Conservation (phyloP, 345 rosid species). For the Capsella bursapastoris region DNA sequence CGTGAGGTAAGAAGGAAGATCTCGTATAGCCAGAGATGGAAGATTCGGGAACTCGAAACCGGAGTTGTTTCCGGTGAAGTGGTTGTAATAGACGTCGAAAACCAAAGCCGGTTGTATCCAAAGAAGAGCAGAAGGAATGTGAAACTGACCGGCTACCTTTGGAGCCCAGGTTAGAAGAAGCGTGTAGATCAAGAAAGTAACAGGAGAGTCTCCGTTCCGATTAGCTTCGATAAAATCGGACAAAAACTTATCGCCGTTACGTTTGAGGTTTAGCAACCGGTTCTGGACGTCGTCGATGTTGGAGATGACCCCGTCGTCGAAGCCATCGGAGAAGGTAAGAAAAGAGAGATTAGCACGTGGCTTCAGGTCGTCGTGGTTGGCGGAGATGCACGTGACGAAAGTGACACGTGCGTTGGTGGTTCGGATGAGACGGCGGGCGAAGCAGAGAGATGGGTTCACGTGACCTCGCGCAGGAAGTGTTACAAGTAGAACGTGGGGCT, state of each 20-base stretch:
- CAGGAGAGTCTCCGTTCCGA: conserved; percentile 16
- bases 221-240: conserved; percentile 35
- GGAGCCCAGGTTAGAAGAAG: conserved; percentile 55
- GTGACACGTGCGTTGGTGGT: conserved; percentile 51
- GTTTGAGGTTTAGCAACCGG: conserved; percentile 36
- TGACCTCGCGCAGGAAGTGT: conserved; percentile 67
- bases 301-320: conserved; percentile 52
- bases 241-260: neutral
- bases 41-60: conserved; percentile 43
- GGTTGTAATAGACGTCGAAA: conserved; percentile 54
- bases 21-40: conserved; percentile 26
- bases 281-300: conserved; percentile 24
- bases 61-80: conserved; percentile 46
- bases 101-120: conserved; percentile 74
- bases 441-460: conserved; percentile 63
- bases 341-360: conserved; percentile 25
- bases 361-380: no score
- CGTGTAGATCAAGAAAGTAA: conserved; percentile 39
- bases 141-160: conserved; percentile 47
- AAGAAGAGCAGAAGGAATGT: conserved; percentile 49
- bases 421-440: conserved; percentile 55
- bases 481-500: conserved; percentile 43
- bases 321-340: conserved; percentile 62
- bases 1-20: conserved; percentile 55
- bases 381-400: conserved; percentile 44